Base-by-base conservation (phyloP, 2,329 filamentous ascomycete genomes). In the Beauveria medogensis region DNA sequence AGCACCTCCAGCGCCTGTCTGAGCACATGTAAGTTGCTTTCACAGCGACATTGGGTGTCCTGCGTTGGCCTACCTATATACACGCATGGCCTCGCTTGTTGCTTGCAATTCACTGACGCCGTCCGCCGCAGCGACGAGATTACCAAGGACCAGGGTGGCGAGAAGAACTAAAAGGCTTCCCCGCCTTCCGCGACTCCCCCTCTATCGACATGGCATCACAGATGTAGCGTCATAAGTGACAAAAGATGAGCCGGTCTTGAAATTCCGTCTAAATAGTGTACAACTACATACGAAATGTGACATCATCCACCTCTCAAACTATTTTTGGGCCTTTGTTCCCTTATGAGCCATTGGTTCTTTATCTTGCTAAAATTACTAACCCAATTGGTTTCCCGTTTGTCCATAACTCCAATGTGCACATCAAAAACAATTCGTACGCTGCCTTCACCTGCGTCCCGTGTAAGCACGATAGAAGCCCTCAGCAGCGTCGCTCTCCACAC, bases 391-490 rank as follows among this genome's bases (percentile, higher is more conserved):
- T 60, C 22, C 58, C 58, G 9, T 54, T 53, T 48, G 50, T 60
- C 43, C 58, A 47, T 54, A 54, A 50, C 50, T 47, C 51, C 52
- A 43, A 63, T 53, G 65, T 63, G 48, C 62, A 62, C 55, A 61
- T 41, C 34, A 40, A 58, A 55, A 30, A 55, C 37, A 54, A 47
- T 30, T 28, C 34, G 52, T 41, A 28, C 47, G 3, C 48, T 7
- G 41, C 26, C 62, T 12, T 66, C 71, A 89, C 74, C 88, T 83
- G 65, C 89, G 81, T 46, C 89, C 90, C 79, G 91, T 86, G 75
- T 91, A 96, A 60, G 91, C 96, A 55, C 90, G 84, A 73, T 94
- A 96, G 75, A 97, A 97, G 73, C 91, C 90, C 70, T 96, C 92
- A 1, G 90, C 87, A 18, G 89, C 87, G 70, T 90, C 88, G 62